Evolutionary conservation across 345 rosid genomes (phyloP), one percentile per base, ranked within the genome.

Genomic region (Firmiana major): DNA sequence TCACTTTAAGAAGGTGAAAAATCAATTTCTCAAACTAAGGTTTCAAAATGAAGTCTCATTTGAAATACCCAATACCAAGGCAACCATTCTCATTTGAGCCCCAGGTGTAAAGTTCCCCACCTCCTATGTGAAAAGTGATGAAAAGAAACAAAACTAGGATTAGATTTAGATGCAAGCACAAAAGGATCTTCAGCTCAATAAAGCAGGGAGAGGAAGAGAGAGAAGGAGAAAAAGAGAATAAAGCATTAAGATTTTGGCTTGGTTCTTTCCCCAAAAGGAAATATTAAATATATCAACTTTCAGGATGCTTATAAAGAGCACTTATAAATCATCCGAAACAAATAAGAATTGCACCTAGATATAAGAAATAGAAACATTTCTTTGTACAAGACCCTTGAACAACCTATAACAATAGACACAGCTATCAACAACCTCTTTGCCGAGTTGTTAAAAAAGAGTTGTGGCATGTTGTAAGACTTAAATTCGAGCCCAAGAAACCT

Each of bases 11-110:
- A 81, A 65, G 36, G 28, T 6, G 36, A 82, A 10, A 68, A 66
- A 26, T 9, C 11, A 34, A 79, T 42, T 21, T 28, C 48, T 59
- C 63, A 22, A 53, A 43, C 28, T 58, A n/a, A 69, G 59, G 51
- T 15, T 71, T 73, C 6, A 70, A 75, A 75, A 77, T 63, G 53
- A 79, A 81, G 76, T 54, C 75, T 21, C 15, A 26, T 68, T 21
- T 48, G 66, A 28, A 36, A 77, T 90, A 96, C 98, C 97, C 91
- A 65, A 84, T 81, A 71, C 99, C 98, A 68, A 96, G 97, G 85
- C 98, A 96, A 71, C 99, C 97, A 83, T 91, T 96, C 83, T 96
- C 97, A 74, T 96, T 93, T 71, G 94, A 87, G 28, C 99, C 98
- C 97, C 97, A 96, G 4, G 94, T 84, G 79, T 88, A 91, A 21